Evolutionary conservation across 257 asterid genomes (phyloP).

Genomic region (Nicotiana sylvestris): DNA sequence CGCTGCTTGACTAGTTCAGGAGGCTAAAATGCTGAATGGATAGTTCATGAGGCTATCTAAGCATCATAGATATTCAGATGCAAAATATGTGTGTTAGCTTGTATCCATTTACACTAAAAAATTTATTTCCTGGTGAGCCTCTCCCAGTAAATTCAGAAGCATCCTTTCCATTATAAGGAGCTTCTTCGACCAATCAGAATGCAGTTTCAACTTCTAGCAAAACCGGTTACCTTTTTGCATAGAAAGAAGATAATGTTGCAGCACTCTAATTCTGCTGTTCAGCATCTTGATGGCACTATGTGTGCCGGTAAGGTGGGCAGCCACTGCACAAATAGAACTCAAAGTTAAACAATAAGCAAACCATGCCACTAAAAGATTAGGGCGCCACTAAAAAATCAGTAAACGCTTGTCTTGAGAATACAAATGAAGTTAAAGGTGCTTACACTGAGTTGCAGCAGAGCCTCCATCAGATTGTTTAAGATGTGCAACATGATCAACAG

Average conservation of each 20-base stretch:
- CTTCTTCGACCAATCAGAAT: not conserved
- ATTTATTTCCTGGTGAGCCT: not conserved
- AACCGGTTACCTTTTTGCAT: constrained; percentile 74
- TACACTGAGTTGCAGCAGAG: constrained; percentile 98
- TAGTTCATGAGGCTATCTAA: not conserved
- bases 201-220: not conserved
- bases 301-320: constrained; percentile 97
- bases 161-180: not conserved
- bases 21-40: not conserved
- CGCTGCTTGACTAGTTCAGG: not conserved
- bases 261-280: constrained; percentile 82
- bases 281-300: constrained; percentile 99
- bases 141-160: not conserved
- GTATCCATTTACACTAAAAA: not conserved
- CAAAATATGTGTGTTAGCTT: not conserved
- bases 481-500: constrained; percentile 98
- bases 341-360: not conserved
- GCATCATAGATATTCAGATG: not conserved
- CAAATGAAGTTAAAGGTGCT: constrained; percentile 22
- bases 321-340: constrained; percentile 48
- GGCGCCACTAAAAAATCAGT: not conserved
- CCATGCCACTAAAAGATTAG: not conserved
- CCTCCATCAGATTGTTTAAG: constrained; percentile 98
- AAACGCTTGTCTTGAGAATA: not conserved
- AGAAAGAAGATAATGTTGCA: constrained; percentile 77